These are phyloP conservation scores for Plicaturopsis crispa DNA, from an alignment of 768 basidiomycete species.

Conservation along the genomic window DNA sequence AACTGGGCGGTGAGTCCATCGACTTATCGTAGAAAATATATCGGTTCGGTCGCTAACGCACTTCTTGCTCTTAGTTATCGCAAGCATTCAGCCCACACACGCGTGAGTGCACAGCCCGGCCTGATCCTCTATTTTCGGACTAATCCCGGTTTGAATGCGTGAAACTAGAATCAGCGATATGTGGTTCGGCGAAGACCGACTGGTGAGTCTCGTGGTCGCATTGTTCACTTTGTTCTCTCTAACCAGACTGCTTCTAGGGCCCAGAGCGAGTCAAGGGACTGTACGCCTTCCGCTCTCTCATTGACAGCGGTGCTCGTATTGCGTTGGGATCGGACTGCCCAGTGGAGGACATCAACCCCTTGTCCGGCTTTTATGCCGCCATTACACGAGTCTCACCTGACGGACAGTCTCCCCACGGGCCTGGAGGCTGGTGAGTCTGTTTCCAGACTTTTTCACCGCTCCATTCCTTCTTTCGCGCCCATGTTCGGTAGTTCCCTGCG, in stretches of 20 bases:
- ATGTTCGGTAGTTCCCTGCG: not conserved
- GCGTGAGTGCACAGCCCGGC: constrained; percentile 43
- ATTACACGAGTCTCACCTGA: constrained; percentile 63
- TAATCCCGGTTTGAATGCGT: constrained; percentile 4
- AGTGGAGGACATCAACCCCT: constrained; percentile 80
- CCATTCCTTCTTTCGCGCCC: constrained; percentile 2
- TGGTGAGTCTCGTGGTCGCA: constrained; percentile 37
- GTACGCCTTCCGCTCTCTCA: constrained; percentile 78
- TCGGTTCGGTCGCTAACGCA: constrained; percentile 5
- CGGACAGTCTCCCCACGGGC: constrained; percentile 76
- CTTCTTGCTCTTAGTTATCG: constrained; percentile 55
- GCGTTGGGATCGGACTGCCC: constrained; percentile 87
- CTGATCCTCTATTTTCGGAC: not conserved
- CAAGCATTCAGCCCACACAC: constrained; percentile 87
- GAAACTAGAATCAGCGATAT: constrained; percentile 66
- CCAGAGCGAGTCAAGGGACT: constrained; percentile 76
- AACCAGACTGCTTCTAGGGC: constrained; percentile 52
- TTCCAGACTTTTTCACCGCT: too few species aligned
- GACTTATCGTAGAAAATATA: constrained; percentile 1
- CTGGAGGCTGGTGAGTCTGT: constrained; percentile 73
- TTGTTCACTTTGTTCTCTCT: not conserved
- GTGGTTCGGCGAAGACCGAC: constrained; percentile 80
- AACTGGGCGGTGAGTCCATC: constrained; percentile 58
- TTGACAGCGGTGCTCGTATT: constrained; percentile 59
- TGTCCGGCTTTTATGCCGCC: constrained; percentile 84